phyloP scores from a whole-genome alignment of 2,329 filamentous ascomycete species.

The Pyrenochaeta sp. region DNA sequence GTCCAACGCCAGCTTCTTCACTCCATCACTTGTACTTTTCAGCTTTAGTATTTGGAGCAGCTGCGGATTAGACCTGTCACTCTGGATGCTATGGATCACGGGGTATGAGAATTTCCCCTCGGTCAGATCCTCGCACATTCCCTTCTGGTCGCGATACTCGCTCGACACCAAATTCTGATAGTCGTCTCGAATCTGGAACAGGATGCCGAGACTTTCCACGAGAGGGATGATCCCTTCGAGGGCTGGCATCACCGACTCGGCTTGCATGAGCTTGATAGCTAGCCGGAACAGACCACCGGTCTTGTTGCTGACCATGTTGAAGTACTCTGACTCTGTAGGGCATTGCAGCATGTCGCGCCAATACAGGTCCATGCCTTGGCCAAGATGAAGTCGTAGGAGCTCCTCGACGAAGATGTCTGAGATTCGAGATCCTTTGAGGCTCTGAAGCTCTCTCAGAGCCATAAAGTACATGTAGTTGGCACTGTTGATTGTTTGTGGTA shows the following conservation, averaged over 20 bases:
- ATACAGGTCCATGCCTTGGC: too few relatives aligned
- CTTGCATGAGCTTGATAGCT: not conserved
- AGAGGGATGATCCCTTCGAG: not conserved
- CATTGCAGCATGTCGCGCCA: too few relatives aligned
- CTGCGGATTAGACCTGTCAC: not conserved
- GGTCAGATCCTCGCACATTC: slow-evolving; percentile 88
- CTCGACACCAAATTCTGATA: slow-evolving; percentile 76
- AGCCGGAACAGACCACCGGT: not conserved
- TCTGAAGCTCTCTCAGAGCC: not conserved
- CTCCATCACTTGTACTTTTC: not conserved
- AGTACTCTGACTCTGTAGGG: too few relatives aligned
- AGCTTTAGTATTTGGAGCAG: not conserved
- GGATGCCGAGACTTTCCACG: not conserved
- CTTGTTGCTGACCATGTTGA: not conserved
- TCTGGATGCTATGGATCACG: slow-evolving; percentile 1
- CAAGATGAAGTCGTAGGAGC: too few relatives aligned
- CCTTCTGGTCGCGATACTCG: slow-evolving; percentile 82
- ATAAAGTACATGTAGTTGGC: slow-evolving; percentile 51
- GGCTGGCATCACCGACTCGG: not conserved
- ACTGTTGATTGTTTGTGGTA: slow-evolving; percentile 84
- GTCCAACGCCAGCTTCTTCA: not conserved
- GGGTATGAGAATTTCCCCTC: slow-evolving; percentile 84
- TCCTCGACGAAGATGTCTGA: too few relatives aligned
- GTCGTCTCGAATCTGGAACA: slow-evolving; percentile 86
- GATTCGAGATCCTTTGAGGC: too few relatives aligned